These are phyloP conservation scores for Breynia disticha DNA, from an alignment of 441 rosid genomes.

Conservation along the genomic window DNA sequence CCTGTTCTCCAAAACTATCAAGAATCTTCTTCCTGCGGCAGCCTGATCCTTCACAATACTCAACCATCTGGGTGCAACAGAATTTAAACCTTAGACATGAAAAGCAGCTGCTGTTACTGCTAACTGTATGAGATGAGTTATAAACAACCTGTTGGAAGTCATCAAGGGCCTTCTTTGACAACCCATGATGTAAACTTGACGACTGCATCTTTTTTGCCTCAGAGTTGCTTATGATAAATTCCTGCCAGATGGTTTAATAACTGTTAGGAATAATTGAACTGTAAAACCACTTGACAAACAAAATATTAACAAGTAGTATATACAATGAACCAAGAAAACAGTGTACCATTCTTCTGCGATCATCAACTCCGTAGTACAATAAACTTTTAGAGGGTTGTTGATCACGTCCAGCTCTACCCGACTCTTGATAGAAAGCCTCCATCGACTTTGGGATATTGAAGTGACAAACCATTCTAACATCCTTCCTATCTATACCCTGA, in stretches of 20 bases:
- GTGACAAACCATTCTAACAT: slow-evolving; percentile 91
- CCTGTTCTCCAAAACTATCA: slow-evolving; percentile 93
- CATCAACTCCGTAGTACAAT: slow-evolving; percentile 87
- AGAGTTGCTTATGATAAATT: slow-evolving; percentile 60
- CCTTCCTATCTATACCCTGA: slow-evolving; percentile 94
- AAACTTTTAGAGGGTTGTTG: slow-evolving; percentile 75
- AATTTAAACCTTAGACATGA: slow-evolving; percentile 13
- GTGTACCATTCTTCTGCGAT: slow-evolving; percentile 82
- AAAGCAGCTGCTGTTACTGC: not conserved
- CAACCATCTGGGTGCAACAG: slow-evolving; percentile 51
- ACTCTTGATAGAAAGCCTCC: slow-evolving; percentile 97
- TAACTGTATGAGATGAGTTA: slow-evolving; percentile 9
- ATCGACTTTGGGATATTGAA: slow-evolving; percentile 88
- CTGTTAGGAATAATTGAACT: slow-evolving; percentile 11
- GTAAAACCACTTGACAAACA: slow-evolving; percentile 1
- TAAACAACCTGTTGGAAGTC: slow-evolving; percentile 59
- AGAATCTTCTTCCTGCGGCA: slow-evolving; percentile 88
- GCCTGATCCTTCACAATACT: slow-evolving; percentile 83
- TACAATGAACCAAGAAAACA: slow-evolving; percentile 12
- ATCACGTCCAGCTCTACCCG: slow-evolving; percentile 99
- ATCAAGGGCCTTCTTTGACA: slow-evolving; percentile 44
- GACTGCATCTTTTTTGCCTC: slow-evolving; percentile 50
- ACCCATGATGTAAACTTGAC: slow-evolving; percentile 33
- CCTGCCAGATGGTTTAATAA: slow-evolving; percentile 36
- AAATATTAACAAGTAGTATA: slow-evolving; percentile 8